These are phyloP conservation scores for Acorus calamus DNA, from an alignment of 106 monocot genomes.

Conservation along the genomic window DNA sequence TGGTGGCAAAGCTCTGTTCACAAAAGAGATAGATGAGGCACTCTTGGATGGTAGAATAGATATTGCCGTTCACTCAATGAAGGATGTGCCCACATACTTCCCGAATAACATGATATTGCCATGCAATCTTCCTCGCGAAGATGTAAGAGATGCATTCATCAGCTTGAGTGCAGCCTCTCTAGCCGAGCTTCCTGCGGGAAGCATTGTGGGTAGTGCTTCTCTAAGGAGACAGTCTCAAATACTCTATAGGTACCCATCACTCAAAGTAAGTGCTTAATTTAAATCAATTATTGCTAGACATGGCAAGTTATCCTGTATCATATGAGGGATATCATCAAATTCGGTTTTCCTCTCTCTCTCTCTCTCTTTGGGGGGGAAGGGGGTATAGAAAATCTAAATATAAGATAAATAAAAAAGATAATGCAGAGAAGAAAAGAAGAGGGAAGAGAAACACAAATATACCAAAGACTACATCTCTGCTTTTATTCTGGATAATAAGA, in stretches of 20 bases:
- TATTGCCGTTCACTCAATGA: conserved; percentile 98
- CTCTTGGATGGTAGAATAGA: conserved; percentile 77
- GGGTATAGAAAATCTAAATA: too few species aligned
- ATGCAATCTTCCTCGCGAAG: conserved; percentile 91
- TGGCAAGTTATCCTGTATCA: not conserved
- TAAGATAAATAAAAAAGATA: too few species aligned
- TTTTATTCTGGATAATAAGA: too few species aligned
- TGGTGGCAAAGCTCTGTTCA: conserved; percentile 94
- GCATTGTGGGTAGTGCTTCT: conserved; percentile 91
- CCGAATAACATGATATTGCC: conserved; percentile 81
- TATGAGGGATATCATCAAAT: not conserved
- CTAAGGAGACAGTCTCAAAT: conserved; percentile 93
- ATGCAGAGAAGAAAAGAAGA: too few species aligned
- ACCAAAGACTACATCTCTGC: too few species aligned
- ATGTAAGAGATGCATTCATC: too few species aligned
- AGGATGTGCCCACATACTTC: conserved; percentile 96
- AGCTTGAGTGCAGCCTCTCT: conserved; percentile 62
- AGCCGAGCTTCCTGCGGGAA: conserved; percentile 82
- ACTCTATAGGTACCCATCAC: conserved; percentile 75
- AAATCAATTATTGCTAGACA: not conserved
- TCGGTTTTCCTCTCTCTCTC: too few species aligned
- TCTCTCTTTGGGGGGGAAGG: too few species aligned
- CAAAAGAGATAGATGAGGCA: conserved; percentile 99
- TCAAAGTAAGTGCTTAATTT: conserved; percentile 42
- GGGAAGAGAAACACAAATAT: too few species aligned